phyloP scores from a whole-genome alignment of 2,329 filamentous ascomycete genomes.

The Zasmidium cellare region DNA sequence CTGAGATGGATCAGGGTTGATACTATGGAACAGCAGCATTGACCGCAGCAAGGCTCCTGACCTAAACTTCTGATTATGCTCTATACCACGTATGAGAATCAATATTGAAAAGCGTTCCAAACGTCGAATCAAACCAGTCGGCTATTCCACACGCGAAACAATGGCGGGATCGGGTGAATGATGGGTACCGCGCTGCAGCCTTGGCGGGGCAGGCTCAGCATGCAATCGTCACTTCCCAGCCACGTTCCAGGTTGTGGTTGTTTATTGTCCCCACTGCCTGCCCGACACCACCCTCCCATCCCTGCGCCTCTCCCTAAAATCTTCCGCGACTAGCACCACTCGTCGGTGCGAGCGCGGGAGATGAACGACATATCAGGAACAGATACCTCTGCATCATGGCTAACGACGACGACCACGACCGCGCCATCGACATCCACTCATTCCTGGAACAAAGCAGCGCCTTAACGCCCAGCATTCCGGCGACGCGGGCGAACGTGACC shows the following conservation, averaged over 20 bases:
- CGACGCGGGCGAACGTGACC: conserved; percentile 8
- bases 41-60: background rate
- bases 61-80: no score
- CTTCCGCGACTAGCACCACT: background rate
- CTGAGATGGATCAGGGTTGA: background rate
- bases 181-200: no score
- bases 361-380: background rate
- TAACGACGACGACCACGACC: background rate
- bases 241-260: background rate
- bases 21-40: background rate
- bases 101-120: no score
- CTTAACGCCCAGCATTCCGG: conserved; percentile 17
- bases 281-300: background rate
- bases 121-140: background rate
- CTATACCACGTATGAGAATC: no score
- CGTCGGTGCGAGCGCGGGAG: background rate
- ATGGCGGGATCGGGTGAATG: background rate
- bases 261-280: background rate
- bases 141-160: background rate
- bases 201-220: background rate
- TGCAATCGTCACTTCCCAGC: background rate
- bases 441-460: conserved; percentile 9
- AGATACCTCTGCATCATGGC: background rate
- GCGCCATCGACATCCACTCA: conserved; percentile 6
- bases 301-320: background rate